Evolutionary conservation across 257 asterid genomes (phyloP), one percentile per base, ranked within the genome.

Genomic region (Cinchona pubescens): DNA sequence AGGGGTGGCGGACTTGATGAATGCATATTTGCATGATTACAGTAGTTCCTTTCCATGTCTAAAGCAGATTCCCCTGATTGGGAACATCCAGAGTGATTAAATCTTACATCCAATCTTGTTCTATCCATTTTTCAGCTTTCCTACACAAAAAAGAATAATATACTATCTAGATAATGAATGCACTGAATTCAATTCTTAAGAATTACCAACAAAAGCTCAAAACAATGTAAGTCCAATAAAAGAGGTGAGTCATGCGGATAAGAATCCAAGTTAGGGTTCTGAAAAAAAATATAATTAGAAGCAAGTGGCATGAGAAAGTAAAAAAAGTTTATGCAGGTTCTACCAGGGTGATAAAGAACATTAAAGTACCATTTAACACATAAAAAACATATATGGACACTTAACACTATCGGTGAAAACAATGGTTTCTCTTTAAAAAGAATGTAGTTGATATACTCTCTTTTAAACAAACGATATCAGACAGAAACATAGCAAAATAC

Each of bases 51-150:
- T 85, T 92, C 99, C 81, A 91, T 77, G 88, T 87, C 94, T 69
- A 91, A 75, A 42, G 92, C 91, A 32, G 98, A 92, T 81, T 91
- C 97, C 51, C 77, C 96, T 32, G 99, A 89, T 69, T 84, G 86
- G 32, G 88, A 82, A 45, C 97, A 91, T 80, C 88, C 90, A 66
- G 92, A 88, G 43, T 86, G 92, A 73, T 85, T 87, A 81, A 86
- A 84, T 77, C 86, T 85, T 78, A 85, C 80, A 77, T 89, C 91
- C 83, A 87, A 77, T 83, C 74, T 82, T 69, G 82, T 78, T 81
- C 78, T 85, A 56, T 83, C 88, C 90, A 83, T 80, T 70, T 80
- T 69, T 83, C 82, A 85, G 82, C 82, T 78, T 67, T 79, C 87
- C 96, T 83, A 65, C 83, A 74, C 46, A 83, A 51, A 66, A 59